Base-by-base conservation (phyloP, 2,329 filamentous ascomycete species). In the Sarocladium brachiariae region DNA sequence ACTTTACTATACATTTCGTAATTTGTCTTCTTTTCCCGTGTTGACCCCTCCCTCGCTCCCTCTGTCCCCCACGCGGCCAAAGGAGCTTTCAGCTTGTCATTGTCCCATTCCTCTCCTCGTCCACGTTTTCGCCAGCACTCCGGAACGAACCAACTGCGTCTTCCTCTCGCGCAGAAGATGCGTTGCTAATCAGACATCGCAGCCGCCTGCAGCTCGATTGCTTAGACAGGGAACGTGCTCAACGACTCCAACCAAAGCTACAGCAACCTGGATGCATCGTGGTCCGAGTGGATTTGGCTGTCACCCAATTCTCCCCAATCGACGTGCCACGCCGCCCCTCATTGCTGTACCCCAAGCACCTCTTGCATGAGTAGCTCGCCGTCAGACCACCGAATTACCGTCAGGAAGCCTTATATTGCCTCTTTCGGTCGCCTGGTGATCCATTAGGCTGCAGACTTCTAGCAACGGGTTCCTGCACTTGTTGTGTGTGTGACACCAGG, bases 201-300 rank as follows among this genome's bases (percentile, higher is more conserved):
- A 23, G 37, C 39, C 14, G 4, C 5, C 24, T 27, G 21, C n/a
- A 19, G 23, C 39, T 16, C 21, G 4, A 16, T 19, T 41, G 18
- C 18, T 41, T 16, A 41, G 11, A 5, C 18, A 41, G 37, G 37
- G 11, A 41, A 41, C 18, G 37, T 41, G 18, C 8, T 41, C 37
- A 41, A 21, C 37, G 8, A 7, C 19, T 41, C 18, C 13, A 23
- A 19, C 14, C 23, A 4, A n/a, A 27, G 39, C 39, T 25, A 24
- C 39, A 27, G 39, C 13, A 27, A 30, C 7, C 39, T 45, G 39
- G 21, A 45, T 45, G 39, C 39, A 45, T 16, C 6, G 30, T 24
- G 39, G 39, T 45, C 47, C 47, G 47, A 14, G 47, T 49, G 47
- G 31, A 21, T 49, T 38, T 38, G 47, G 9, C 25, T 38, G 47